phyloP scores from a whole-genome alignment of 441 rosid species.

The Syzygium malaccense region DNA sequence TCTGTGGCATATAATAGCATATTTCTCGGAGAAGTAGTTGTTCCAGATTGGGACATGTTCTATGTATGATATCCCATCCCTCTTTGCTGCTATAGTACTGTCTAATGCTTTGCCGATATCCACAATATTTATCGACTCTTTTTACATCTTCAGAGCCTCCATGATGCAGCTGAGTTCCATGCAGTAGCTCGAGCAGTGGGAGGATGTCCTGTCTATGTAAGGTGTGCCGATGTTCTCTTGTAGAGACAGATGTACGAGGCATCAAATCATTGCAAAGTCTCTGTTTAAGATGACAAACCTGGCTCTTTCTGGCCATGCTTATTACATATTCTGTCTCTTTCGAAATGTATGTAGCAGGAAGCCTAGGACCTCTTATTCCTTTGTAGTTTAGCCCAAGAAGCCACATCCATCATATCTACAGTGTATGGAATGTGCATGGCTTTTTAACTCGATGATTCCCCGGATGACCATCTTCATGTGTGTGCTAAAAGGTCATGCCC shows the following conservation, averaged over 20 bases:
- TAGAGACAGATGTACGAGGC: neutral
- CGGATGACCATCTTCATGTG: neutral
- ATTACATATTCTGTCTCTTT: neutral
- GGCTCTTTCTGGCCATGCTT: neutral
- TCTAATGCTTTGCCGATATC: neutral
- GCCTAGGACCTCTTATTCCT: neutral
- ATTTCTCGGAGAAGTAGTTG: conserved; percentile 54
- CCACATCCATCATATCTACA: neutral
- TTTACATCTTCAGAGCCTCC: conserved; percentile 38
- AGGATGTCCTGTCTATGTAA: conserved; percentile 48
- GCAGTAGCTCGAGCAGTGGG: conserved; percentile 56
- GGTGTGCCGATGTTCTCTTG: conserved; percentile 14
- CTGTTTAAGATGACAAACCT: neutral
- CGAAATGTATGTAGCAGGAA: neutral
- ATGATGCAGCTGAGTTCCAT: conserved; percentile 49
- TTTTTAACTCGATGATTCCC: neutral
- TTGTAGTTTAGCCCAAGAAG: neutral
- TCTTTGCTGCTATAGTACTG: neutral
- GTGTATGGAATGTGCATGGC: neutral
- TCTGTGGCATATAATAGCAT: conserved; percentile 48
- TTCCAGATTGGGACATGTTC: conserved; percentile 66
- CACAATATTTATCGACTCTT: neutral
- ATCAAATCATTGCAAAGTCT: neutral
- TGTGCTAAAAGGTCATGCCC: neutral
- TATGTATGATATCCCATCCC: conserved; percentile 22